Evolutionary conservation across 1,284 basidiomycete species (phyloP).

Genomic region (Ganoderma sinense): DNA sequence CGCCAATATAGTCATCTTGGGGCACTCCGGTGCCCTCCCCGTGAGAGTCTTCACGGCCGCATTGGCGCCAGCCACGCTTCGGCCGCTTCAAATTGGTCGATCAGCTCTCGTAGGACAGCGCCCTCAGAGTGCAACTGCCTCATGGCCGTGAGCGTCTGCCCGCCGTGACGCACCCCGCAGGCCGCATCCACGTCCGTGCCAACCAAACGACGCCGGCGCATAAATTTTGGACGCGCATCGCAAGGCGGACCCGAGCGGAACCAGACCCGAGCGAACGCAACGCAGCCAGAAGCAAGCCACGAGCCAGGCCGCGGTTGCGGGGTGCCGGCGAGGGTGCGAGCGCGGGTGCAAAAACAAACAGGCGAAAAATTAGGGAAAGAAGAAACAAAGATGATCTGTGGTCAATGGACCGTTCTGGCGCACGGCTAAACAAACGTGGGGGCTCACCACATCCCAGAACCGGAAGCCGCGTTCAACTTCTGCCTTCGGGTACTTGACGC

Average conservation of each 20-base stretch:
- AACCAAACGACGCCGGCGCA: background rate
- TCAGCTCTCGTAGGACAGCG: conserved; percentile 82
- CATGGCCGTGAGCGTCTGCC: conserved; percentile 87
- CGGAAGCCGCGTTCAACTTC: conserved; percentile 97
- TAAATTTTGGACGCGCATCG: background rate
- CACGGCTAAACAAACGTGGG: conserved; percentile 12
- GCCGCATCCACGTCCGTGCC: conserved; percentile 1
- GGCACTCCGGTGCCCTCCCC: conserved; percentile 15
- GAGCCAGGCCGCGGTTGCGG: background rate
- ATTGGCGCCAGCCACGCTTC: conserved; percentile 93
- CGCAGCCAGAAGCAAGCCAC: background rate
- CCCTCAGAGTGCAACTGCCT: conserved; percentile 86
- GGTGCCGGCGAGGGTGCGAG: background rate
- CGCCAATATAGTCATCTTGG: conserved; percentile 21
- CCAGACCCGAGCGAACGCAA: background rate
- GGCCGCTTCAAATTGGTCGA: conserved; percentile 94
- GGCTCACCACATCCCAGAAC: conserved; percentile 96
- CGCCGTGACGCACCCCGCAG: background rate
- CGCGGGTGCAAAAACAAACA: conserved; percentile 4
- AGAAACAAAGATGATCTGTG: conserved; percentile 14
- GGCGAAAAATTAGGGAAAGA: conserved; percentile 25
- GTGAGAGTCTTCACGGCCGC: conserved; percentile 67
- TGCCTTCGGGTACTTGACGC: conserved; percentile 84
- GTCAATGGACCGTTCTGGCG: conserved; percentile 13
- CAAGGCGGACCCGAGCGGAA: background rate